Evolutionary conservation across 768 basidiomycete genomes (phyloP).

Genomic region (Mycena epipterygia): DNA sequence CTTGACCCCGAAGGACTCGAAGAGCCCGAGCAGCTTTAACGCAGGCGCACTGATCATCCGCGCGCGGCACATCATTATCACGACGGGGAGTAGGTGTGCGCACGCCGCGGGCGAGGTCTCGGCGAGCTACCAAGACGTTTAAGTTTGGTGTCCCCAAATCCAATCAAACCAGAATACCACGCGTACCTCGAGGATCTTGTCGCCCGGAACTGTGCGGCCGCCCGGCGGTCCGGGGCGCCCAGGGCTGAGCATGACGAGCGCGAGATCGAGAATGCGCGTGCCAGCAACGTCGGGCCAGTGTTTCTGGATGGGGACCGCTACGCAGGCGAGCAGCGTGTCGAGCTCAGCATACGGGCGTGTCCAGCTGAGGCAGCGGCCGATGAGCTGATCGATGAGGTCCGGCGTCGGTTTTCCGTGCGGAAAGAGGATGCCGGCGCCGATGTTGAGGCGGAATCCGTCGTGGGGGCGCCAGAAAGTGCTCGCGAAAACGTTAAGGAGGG

Average conservation of each 20-base stretch:
- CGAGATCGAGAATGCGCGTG: constrained; percentile 18
- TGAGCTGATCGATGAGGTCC: constrained; percentile 27
- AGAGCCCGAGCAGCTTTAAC: not conserved
- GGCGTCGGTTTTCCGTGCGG: constrained; percentile 16
- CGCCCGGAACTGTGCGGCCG: constrained; percentile 29
- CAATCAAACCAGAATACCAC: not conserved
- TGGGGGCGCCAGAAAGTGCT: constrained; percentile 2
- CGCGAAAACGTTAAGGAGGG: constrained; percentile 29
- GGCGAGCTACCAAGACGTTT: constrained; percentile 22
- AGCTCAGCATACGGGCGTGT: constrained; percentile 22
- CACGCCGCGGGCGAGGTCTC: constrained; percentile 27
- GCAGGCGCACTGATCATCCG: constrained; percentile 20
- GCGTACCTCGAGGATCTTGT: constrained; percentile 29
- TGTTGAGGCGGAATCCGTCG: constrained; percentile 22
- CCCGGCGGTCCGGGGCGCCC: constrained; percentile 16
- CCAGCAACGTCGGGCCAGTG: constrained; percentile 27
- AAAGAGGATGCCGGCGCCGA: constrained; percentile 22
- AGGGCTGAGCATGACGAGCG: constrained; percentile 26
- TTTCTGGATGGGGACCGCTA: constrained; percentile 26
- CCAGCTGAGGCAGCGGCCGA: constrained; percentile 27
- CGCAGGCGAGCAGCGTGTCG: constrained; percentile 18
- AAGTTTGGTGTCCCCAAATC: not conserved
- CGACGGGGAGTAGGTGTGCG: constrained; percentile 31
- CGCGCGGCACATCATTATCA: constrained; percentile 18
- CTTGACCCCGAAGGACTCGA: constrained; percentile 24